Percentiles rank a stretch among this genome's conserved stretches.
phyloP scores from a whole-genome alignment of 2,329 filamentous ascomycete genomes.

The Sporothrix variecibatus region DNA sequence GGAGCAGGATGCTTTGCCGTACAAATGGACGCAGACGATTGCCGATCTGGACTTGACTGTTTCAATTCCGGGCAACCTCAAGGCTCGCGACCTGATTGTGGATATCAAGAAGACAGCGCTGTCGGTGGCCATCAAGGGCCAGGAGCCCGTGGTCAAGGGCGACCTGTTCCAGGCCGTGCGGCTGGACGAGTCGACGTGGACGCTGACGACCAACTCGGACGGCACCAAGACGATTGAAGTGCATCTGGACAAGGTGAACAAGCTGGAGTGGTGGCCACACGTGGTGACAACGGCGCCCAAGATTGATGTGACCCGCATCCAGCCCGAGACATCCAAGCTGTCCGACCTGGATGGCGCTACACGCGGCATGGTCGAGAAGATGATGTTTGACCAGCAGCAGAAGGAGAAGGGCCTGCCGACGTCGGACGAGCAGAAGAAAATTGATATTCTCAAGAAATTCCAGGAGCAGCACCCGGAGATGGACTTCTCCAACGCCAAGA shows the following conservation, averaged over 20 bases:
- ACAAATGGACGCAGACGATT: constrained; percentile 97
- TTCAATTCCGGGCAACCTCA: constrained; percentile 76
- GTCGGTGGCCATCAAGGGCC: constrained; percentile 81
- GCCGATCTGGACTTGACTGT: constrained; percentile 80
- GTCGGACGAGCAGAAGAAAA: constrained; percentile 94
- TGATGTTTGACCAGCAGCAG: constrained; percentile 99
- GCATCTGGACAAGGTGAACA: constrained; percentile 60
- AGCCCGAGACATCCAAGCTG: constrained; percentile 87
- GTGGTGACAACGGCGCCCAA: constrained; percentile 83
- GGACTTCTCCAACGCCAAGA: constrained; percentile 72
- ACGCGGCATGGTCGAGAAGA: constrained; percentile 97
- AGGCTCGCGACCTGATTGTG: constrained; percentile 80
- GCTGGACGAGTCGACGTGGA: constrained; percentile 93
- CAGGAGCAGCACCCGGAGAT: constrained; percentile 75
- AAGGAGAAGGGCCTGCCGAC: constrained; percentile 89
- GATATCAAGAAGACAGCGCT: constrained; percentile 78
- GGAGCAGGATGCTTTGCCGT: constrained; percentile 89
- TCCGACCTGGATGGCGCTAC: constrained; percentile 94
- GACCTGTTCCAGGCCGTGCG: constrained; percentile 77
- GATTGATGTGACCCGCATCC: constrained; percentile 94
- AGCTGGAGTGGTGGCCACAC: constrained; percentile 98
- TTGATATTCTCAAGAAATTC: constrained; percentile 90
- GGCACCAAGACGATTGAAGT: constrained; percentile 33
- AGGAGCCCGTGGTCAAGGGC: constrained; percentile 85
- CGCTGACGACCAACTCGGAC: constrained; percentile 53